Base-by-base conservation (phyloP, 306 rosid genomes). In the Prunus armeniaca region DNA sequence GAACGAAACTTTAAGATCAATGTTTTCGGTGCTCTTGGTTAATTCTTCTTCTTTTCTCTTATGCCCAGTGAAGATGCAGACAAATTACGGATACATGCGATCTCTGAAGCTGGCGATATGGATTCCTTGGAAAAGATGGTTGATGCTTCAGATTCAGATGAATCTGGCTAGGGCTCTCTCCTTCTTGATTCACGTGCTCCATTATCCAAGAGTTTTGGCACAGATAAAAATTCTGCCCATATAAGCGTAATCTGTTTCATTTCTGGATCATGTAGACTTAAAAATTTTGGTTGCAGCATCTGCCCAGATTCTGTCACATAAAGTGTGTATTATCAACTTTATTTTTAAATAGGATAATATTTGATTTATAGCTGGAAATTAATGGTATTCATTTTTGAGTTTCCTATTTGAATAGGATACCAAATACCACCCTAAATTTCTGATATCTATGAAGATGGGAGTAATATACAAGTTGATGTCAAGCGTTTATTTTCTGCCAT, bases 81-180 rank as follows among this genome's bases (percentile, higher is more conserved):
- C 67, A 76, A 83, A 84, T 86, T 92, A 71, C 87, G 98, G 82
- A 57, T 88, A 50, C 95, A 92, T 84, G 89, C 96, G 0, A 76
- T 86, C 45, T 89, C 97, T 54, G 97, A 95, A 77, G 92, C 79
- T 49, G 97, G 96, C 58, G 93, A 85, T 78, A 77, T 95, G 60
- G 97, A 90, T 71, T 83, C 86, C 10, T 95, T 95, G 54, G 90
- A 95, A 84, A 88, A 87, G 77, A 90, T 92, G 98, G 87, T 83
- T 63, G 96, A 88, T 18, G 80, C 30, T 83, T 88, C 91, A 67
- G 96, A 92, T 81, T 75, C 89, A 49, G 93, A 87, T 75, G 89
- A 82, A 80, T 78, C 88, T 65, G 73, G 71, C 11, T 81, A 78
- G 61, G 82, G 50, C 55, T 67, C 79, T 71, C 63, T 1, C 43